These are phyloP conservation scores for Dendrostoma leiphaemia DNA, from an alignment of 2,329 filamentous ascomycete species.

Conservation along the genomic window DNA sequence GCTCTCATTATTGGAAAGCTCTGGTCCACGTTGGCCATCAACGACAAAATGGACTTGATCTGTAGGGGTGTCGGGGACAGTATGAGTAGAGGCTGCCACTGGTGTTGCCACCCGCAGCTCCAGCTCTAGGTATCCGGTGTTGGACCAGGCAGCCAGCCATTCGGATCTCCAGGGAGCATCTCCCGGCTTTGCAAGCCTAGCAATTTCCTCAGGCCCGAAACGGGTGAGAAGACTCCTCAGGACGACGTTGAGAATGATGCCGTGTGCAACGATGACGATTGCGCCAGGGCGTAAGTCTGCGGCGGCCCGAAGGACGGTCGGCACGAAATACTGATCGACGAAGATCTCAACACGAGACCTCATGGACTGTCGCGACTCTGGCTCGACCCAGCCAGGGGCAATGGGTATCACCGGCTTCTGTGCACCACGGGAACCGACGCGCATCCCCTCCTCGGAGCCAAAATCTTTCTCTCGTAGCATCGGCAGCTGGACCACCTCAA, in stretches of 20 bases:
- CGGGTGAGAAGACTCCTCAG: constrained; percentile 61
- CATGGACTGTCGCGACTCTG: constrained; percentile 70
- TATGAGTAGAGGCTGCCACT: not conserved
- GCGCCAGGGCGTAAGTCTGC: constrained; percentile 30
- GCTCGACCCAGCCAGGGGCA: constrained; percentile 22
- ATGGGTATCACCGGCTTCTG: constrained; percentile 23
- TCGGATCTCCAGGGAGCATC: constrained; percentile 22
- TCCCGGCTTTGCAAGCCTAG: constrained; percentile 20
- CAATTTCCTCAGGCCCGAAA: constrained; percentile 36
- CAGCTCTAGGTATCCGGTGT: constrained; percentile 48
- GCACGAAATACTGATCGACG: constrained; percentile 58
- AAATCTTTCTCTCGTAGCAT: constrained; percentile 73
- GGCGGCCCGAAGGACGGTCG: constrained; percentile 6
- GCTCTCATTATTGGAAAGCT: too few species aligned
- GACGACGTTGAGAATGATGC: constrained; percentile 72
- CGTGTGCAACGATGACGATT: constrained; percentile 76
- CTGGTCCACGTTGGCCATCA: not conserved
- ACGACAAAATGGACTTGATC: not conserved
- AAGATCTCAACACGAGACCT: constrained; percentile 62
- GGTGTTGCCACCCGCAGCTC: constrained; percentile 5
- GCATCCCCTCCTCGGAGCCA: constrained; percentile 66
- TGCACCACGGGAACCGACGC: constrained; percentile 40
- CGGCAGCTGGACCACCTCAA: constrained; percentile 34
- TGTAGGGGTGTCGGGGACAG: constrained; percentile 5
- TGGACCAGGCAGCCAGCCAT: constrained; percentile 44